These are phyloP conservation scores for Diaporthe sp. DNA, from an alignment of 2,329 filamentous ascomycete species.

Conservation along the genomic window DNA sequence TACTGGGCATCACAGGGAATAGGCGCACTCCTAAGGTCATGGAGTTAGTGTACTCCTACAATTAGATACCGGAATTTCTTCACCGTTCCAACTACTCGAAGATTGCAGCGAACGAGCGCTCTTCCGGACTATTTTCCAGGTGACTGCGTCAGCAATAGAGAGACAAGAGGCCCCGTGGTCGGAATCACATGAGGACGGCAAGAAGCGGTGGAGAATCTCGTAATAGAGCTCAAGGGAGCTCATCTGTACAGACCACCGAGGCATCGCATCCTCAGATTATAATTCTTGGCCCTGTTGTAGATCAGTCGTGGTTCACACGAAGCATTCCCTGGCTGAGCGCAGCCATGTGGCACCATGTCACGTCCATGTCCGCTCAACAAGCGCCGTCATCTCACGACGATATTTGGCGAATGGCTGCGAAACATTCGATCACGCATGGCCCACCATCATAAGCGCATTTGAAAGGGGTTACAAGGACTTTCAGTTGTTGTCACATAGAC, in stretches of 20 bases:
- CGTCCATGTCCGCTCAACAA: not conserved
- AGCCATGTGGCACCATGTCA: not conserved
- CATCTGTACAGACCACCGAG: not conserved
- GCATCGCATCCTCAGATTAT: not conserved
- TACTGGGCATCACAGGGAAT: not conserved
- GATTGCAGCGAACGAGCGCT: not conserved
- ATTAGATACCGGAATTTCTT: not conserved
- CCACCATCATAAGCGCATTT: not conserved
- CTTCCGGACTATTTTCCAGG: too few species aligned
- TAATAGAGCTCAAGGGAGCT: not conserved
- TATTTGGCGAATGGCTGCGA: not conserved
- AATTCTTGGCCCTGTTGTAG: not conserved
- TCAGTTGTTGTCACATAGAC: too few species aligned
- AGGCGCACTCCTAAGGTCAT: not conserved
- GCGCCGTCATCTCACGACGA: not conserved
- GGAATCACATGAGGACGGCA: not conserved
- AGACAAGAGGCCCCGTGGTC: not conserved
- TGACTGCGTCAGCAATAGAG: too few species aligned
- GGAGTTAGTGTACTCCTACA: not conserved
- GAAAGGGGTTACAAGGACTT: not conserved
- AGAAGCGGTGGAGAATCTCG: not conserved
- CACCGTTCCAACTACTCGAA: not conserved
- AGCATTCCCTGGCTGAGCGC: not conserved
- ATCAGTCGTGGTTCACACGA: not conserved
- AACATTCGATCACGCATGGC: not conserved